Evolutionary conservation across 306 rosid species (phyloP).

Genomic region (Gynostemma pentaphyllum): DNA sequence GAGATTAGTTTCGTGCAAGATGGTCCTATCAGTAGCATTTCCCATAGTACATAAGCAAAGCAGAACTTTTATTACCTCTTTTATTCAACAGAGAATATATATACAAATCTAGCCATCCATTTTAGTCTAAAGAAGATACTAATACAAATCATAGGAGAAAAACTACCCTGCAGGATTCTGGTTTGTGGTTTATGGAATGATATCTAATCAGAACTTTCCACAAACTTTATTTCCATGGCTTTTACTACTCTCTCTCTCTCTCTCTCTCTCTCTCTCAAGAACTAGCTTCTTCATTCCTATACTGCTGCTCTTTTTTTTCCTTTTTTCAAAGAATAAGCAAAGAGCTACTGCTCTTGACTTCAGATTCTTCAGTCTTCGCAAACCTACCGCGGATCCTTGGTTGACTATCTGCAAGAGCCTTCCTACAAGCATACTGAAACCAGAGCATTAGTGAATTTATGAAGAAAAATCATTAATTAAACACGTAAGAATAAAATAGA

Average conservation of each 20-base stretch:
- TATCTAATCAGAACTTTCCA: slow-evolving; percentile 5
- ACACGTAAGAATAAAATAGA: too few relatives aligned
- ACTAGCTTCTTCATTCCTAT: slow-evolving; percentile 7
- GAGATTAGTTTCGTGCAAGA: too few relatives aligned
- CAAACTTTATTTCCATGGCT: slow-evolving; percentile 13
- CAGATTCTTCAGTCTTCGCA: slow-evolving; percentile 74
- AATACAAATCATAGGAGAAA: slow-evolving; percentile 2
- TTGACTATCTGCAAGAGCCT: slow-evolving; percentile 97
- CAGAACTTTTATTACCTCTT: slow-evolving; percentile 6
- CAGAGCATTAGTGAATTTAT: not conserved
- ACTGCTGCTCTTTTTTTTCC: slow-evolving; percentile 23
- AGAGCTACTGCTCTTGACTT: slow-evolving; percentile 38
- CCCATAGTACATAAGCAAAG: not conserved
- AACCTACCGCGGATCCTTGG: slow-evolving; percentile 98
- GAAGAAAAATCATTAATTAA: not conserved
- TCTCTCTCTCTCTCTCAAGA: too few relatives aligned
- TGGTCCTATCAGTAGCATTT: not conserved
- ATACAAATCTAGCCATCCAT: slow-evolving; percentile 9
- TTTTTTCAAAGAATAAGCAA: slow-evolving; percentile 9
- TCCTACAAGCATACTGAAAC: slow-evolving; percentile 91
- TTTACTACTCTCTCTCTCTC: slow-evolving; percentile 3
- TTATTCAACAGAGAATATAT: slow-evolving; percentile 11
- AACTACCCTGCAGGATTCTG: slow-evolving; percentile 4
- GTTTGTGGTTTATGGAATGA: slow-evolving; percentile 1
- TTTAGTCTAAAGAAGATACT: slow-evolving; percentile 4